Conservation (phyloP, 176 grass and related monocot species). For the Oryza coarctata region DNA sequence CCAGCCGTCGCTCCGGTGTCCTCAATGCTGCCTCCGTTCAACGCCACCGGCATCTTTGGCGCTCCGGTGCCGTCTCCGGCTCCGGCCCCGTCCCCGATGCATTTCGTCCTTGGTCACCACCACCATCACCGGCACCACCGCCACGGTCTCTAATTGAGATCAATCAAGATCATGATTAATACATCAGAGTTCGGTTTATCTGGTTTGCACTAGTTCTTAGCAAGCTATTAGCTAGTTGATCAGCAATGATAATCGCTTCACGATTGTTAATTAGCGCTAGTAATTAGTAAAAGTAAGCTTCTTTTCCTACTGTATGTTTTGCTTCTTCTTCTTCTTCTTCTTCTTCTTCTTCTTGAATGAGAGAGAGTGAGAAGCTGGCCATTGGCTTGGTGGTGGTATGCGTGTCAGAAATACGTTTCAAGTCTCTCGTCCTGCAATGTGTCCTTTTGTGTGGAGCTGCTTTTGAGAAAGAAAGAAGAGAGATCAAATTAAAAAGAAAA, state of each 20-base stretch:
- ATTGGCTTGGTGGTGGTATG: background rate
- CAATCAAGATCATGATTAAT: background rate
- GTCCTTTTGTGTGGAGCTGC: slow-evolving; percentile 37
- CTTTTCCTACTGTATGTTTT: background rate
- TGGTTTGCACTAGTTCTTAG: background rate
- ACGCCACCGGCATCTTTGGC: slow-evolving; percentile 15
- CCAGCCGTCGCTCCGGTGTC: background rate
- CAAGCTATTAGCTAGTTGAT: background rate
- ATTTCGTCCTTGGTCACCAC: slow-evolving; percentile 43
- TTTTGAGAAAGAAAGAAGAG: slow-evolving; percentile 24
- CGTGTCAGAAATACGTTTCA: slow-evolving; percentile 18
- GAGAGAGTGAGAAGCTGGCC: background rate
- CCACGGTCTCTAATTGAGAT: slow-evolving; percentile 35
- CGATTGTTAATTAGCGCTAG: background rate
- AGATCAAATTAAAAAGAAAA: slow-evolving; percentile 1
- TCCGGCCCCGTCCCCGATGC: slow-evolving; percentile 15
- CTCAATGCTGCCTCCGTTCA: slow-evolving; percentile 14
- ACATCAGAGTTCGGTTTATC: background rate
- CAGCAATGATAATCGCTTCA: background rate
- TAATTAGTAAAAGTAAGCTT: background rate
- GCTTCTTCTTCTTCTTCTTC: background rate
- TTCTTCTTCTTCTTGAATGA: background rate
- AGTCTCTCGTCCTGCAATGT: slow-evolving; percentile 28
- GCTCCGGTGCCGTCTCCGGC: background rate
- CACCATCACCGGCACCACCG: slow-evolving; percentile 50